These are phyloP conservation scores for Agroathelia rolfsii DNA, from an alignment of 1,284 basidiomycete species.

Conservation along the genomic window DNA sequence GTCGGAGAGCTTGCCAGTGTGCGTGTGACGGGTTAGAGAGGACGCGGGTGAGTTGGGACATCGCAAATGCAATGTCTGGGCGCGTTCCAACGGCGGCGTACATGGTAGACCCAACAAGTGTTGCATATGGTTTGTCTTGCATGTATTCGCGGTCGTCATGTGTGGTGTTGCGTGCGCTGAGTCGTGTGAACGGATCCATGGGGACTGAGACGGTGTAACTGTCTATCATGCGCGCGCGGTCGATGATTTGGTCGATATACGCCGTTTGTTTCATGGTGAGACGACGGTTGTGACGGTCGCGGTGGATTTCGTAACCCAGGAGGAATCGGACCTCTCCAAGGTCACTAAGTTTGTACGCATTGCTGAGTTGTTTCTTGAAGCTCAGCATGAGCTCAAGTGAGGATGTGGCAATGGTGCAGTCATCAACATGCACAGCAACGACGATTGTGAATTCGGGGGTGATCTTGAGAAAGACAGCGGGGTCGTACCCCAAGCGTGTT, in stretches of 20 bases:
- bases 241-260: constrained; percentile 17
- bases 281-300: constrained; percentile 12
- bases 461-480: constrained; percentile 18
- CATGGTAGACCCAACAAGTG: constrained; percentile 19
- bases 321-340: constrained; percentile 21
- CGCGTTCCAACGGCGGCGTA: constrained; percentile 20
- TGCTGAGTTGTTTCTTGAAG: constrained; percentile 13
- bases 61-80: constrained; percentile 22
- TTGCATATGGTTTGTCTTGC: constrained; percentile 17
- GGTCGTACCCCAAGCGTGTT: constrained; percentile 11
- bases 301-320: constrained; percentile 17
- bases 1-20: constrained; percentile 22
- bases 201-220: constrained; percentile 14
- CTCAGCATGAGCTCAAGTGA: constrained; percentile 5
- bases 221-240: constrained; percentile 16
- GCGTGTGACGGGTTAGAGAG: constrained; percentile 16
- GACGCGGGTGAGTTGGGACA: constrained; percentile 19
- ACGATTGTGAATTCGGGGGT: constrained; percentile 15
- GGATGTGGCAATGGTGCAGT: constrained; percentile 20
- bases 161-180: background rate
- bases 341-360: constrained; percentile 18
- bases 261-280: constrained; percentile 18
- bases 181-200: constrained; percentile 10
- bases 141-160: background rate
- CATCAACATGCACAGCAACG: constrained; percentile 23